Percentiles rank a stretch among this genome's conserved stretches.
Evolutionary conservation across 768 basidiomycete species (phyloP).

Genomic region (Sporobolomyces phaffii): DNA sequence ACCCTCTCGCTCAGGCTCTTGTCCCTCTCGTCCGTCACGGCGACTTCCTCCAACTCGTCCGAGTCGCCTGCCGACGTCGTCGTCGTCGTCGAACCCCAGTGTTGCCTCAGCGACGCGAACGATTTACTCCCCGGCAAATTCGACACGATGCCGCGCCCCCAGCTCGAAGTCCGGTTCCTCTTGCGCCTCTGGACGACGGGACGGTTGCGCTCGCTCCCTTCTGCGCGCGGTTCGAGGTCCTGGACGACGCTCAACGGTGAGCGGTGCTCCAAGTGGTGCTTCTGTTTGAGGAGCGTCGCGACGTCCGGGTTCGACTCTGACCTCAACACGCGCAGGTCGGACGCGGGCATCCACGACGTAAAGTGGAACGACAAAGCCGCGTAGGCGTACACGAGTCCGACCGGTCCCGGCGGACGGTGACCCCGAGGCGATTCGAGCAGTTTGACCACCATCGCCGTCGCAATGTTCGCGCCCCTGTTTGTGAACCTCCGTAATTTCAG

Average conservation of each 20-base stretch:
- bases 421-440: slow-evolving; percentile 57
- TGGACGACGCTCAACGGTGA: slow-evolving; percentile 88
- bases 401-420: slow-evolving; percentile 58
- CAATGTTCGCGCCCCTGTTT: slow-evolving; percentile 76
- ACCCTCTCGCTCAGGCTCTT: slow-evolving; percentile 46
- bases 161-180: slow-evolving; percentile 53
- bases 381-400: slow-evolving; percentile 81
- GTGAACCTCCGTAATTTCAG: too few species aligned
- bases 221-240: slow-evolving; percentile 48
- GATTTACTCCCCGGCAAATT: slow-evolving; percentile 33
- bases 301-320: slow-evolving; percentile 82
- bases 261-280: slow-evolving; percentile 78
- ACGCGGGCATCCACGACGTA: slow-evolving; percentile 82
- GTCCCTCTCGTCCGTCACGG: slow-evolving; percentile 50
- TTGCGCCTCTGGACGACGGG: slow-evolving; percentile 38
- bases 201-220: slow-evolving; percentile 8
- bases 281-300: slow-evolving; percentile 68
- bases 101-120: slow-evolving; percentile 9
- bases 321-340: slow-evolving; percentile 68
- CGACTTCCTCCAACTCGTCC: slow-evolving; percentile 9
- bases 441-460: slow-evolving; percentile 74
- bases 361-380: slow-evolving; percentile 95
- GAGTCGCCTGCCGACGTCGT: slow-evolving; percentile 49
- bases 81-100: slow-evolving; percentile 48
- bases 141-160: slow-evolving; percentile 11